A percentile compares a stretch with the other conserved stretches of the same genome.
phyloP scores from a whole-genome alignment of 352 stramenopile species.

The Pythium vanterpoolii region DNA sequence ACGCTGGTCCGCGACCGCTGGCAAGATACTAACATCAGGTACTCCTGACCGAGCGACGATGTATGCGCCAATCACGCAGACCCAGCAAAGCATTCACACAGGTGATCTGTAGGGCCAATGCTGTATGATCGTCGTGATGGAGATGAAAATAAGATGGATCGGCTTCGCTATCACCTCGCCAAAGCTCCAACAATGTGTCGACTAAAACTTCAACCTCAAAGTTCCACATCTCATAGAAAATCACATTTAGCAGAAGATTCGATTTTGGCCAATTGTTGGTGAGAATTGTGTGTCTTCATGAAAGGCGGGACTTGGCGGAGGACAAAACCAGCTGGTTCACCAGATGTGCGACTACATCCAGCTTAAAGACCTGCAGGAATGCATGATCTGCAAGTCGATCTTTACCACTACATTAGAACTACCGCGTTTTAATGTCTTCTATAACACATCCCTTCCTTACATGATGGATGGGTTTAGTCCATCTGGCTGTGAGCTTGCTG shows the following conservation, averaged over 20 bases:
- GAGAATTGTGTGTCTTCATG: not conserved
- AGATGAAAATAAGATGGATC: not conserved
- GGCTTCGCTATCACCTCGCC: no score
- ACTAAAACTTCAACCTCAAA: no score
- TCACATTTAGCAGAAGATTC: not conserved
- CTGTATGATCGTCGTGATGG: not conserved
- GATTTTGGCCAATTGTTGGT: not conserved
- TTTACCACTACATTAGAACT: not conserved
- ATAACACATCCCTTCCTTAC: not conserved
- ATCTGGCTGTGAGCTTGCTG: not conserved
- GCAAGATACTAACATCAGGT: not conserved
- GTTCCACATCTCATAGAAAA: not conserved
- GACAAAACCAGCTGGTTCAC: slow-evolving; percentile 5
- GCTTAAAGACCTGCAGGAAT: not conserved
- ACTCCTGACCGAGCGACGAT: no score
- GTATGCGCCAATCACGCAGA: no score
- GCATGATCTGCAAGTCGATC: not conserved
- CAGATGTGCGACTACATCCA: slow-evolving; percentile 5
- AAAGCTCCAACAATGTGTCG: no score
- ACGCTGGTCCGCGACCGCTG: no score
- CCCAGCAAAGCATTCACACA: no score
- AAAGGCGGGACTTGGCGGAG: not conserved
- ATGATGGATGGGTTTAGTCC: not conserved
- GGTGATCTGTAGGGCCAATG: no score
- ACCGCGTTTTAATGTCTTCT: not conserved